These are phyloP conservation scores for Solanum megistacrolobum DNA, from an alignment of 257 asterid species.

Conservation along the genomic window DNA sequence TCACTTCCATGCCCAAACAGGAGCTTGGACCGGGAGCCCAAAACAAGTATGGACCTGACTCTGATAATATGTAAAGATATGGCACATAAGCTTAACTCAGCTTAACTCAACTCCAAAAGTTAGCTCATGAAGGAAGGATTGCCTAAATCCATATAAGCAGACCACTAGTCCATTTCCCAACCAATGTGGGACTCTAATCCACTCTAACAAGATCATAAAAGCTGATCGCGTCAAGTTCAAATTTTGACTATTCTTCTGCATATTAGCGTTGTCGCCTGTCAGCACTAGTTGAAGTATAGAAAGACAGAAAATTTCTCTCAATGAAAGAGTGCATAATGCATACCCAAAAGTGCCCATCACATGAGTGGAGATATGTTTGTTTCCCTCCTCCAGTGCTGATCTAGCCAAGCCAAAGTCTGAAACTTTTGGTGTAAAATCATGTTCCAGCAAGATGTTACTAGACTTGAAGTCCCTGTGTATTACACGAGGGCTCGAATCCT, in stretches of 20 bases:
- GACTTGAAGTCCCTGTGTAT: slow-evolving; percentile 96
- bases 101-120: neutral
- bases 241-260: neutral
- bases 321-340: slow-evolving; percentile 11
- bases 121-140: neutral
- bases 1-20: neutral
- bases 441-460: slow-evolving; percentile 76
- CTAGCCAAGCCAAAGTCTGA: slow-evolving; percentile 96
- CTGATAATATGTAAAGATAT: neutral
- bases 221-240: neutral
- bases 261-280: neutral
- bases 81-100: neutral
- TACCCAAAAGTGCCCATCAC: slow-evolving; percentile 99
- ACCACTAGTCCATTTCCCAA: neutral
- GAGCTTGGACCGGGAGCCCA: neutral
- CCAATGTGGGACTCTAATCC: neutral
- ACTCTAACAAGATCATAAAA: neutral
- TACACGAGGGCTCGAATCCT: slow-evolving; percentile 95
- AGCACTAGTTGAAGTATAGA: neutral
- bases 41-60: neutral
- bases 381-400: slow-evolving; percentile 70
- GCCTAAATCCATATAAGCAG: neutral
- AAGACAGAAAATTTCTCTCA: neutral
- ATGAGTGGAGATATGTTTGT: slow-evolving; percentile 69
- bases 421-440: slow-evolving; percentile 81